phyloP scores from a whole-genome alignment of 83 land plant genomes.

The Picea abies region DNA sequence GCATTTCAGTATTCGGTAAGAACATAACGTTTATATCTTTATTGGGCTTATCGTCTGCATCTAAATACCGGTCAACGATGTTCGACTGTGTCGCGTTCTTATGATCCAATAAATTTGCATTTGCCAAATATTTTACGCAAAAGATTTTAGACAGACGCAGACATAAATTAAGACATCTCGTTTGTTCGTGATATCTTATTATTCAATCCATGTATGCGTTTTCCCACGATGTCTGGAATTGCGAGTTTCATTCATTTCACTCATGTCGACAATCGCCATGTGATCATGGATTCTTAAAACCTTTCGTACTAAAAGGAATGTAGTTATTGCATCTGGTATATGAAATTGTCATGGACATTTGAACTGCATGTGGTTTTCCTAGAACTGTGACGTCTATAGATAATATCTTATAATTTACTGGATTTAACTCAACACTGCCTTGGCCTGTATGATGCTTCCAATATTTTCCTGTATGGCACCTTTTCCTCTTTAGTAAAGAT shows the following conservation, averaged over 20 bases:
- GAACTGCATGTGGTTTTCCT: too few species aligned
- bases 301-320: too few species aligned
- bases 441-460: neutral
- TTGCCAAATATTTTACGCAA: too few species aligned
- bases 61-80: too few species aligned
- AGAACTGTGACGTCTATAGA: too few species aligned
- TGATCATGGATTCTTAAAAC: neutral
- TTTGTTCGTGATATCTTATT: neutral
- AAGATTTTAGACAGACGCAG: neutral
- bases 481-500: neutral
- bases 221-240: neutral
- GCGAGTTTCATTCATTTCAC: neutral
- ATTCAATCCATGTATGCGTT: neutral
- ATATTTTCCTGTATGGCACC: neutral
- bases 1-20: constrained; percentile 11
- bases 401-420: too few species aligned
- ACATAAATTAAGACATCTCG: neutral
- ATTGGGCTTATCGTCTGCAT: neutral
- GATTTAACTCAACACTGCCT: too few species aligned
- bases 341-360: too few species aligned
- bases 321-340: too few species aligned
- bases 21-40: neutral
- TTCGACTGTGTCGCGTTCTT: too few species aligned
- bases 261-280: neutral
- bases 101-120: too few species aligned